Evolutionary conservation across 1,284 basidiomycete genomes (phyloP), one percentile per base, ranked within the genome.

Genomic region (Anthracocystis setariae): DNA sequence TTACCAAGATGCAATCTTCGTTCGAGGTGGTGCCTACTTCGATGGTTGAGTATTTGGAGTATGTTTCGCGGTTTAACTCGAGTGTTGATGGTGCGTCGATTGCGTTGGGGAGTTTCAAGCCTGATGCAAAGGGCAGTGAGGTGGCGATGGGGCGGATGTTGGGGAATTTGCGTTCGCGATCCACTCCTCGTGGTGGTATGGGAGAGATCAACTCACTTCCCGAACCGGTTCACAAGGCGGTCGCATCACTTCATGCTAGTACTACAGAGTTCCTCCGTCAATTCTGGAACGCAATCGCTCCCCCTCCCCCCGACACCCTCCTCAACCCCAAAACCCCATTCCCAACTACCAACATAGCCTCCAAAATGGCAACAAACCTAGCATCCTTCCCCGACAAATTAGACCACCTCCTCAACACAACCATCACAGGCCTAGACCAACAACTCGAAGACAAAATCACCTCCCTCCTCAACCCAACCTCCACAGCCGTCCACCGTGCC

Each of bases 191-290:
- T 0, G 29, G 46, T 1, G 38, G 35, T 3, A 23, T 25, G 9
- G 40, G 20, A 21, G 57, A 67, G 20, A 15, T 73, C 24, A 58
- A 88, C 58, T 89, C 91, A 27, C 88, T 98, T 23, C 93, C 94
- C 0, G 89, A 91, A 27, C 85, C 85, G 1, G 84, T 97, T 21
- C 89, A 92, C 71, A 86, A 89, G 49, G 89, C 92, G 81, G 90
- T 97, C 87, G 88, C 89, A 9, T 91, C 91, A 0, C 91, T 92
- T 75, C 93, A 97, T 79, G 93, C 92, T 0, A 90, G 94, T 1
- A 91, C 94, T 2, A 94, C 92, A 73, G 95, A 99, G 83, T 97
- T 98, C 82, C 86, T 99, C 10, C 89, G 95, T 10, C 95, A 98
- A 81, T 98, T 94, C 81, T 98, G 94, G 94, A 87, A 90, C 10